phyloP scores from a whole-genome alignment of 1,284 basidiomycete species.

The Malassezia obtusa region DNA sequence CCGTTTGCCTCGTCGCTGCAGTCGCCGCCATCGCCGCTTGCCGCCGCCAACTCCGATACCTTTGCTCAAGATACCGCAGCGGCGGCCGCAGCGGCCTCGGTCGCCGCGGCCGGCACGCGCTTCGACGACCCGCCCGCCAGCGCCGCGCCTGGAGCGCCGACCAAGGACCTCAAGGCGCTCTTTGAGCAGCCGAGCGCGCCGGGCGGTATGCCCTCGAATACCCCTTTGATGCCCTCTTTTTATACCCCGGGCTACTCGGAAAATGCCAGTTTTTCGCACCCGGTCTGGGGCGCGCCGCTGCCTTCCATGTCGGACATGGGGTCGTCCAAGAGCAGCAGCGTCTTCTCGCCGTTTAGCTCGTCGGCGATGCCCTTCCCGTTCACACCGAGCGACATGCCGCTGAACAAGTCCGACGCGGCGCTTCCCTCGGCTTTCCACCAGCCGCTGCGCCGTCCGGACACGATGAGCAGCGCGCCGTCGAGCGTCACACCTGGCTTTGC shows the following conservation, averaged over 20 bases:
- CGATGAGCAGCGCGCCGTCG: neutral
- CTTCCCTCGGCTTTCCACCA: neutral
- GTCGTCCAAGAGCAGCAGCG: conserved; percentile 1
- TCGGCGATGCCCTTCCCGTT: conserved; percentile 12
- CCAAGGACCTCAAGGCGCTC: conserved; percentile 74
- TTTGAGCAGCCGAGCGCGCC: conserved; percentile 54
- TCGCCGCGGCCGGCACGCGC: conserved; percentile 51
- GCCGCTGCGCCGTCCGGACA: neutral
- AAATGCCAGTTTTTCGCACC: conserved; percentile 27
- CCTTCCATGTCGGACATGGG: conserved; percentile 15
- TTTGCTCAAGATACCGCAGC: conserved; percentile 26
- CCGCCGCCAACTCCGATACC: conserved; percentile 29
- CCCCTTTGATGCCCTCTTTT: conserved; percentile 25
- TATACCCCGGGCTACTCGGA: conserved; percentile 38
- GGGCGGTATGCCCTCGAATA: conserved; percentile 17
- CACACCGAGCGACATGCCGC: neutral
- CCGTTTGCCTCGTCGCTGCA: conserved; percentile 88
- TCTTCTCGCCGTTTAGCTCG: conserved; percentile 14
- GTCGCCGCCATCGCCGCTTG: conserved; percentile 21
- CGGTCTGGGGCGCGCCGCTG: conserved; percentile 42
- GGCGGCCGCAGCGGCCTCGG: conserved; percentile 13
- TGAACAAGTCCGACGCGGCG: conserved; percentile 1
- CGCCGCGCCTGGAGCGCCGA: conserved; percentile 55
- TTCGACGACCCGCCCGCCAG: conserved; percentile 64
- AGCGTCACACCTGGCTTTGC: neutral